A percentile compares a stretch with the other conserved stretches of the same genome.
phyloP scores from a whole-genome alignment of 176 grass and related monocot species.

The Oryza rufipogon region DNA sequence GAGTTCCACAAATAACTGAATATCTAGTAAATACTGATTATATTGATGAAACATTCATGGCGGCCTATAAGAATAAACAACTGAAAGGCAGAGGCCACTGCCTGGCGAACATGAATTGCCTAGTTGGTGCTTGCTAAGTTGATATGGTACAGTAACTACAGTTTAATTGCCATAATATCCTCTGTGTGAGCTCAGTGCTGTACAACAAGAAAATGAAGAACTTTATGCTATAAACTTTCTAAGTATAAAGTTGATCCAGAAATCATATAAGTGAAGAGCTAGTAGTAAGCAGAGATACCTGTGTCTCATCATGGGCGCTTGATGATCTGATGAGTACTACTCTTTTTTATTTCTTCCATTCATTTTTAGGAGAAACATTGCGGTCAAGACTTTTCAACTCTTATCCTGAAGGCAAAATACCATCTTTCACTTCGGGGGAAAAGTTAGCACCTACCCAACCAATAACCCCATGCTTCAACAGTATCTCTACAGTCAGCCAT shows the following conservation, averaged over 20 bases:
- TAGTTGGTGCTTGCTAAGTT: not conserved
- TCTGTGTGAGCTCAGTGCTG: not conserved
- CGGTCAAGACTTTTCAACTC: conserved; percentile 11
- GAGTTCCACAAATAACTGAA: not conserved
- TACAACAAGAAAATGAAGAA: not conserved
- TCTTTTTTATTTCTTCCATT: conserved; percentile 33
- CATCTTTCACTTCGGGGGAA: conserved; percentile 25
- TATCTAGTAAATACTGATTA: not conserved
- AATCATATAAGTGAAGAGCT: not conserved
- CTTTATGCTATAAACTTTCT: not conserved
- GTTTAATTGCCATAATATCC: not conserved
- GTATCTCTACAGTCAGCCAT: conserved; percentile 51
- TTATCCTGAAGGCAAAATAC: conserved; percentile 49
- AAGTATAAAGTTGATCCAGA: not conserved
- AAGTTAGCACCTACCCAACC: conserved; percentile 46
- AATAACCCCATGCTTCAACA: conserved; percentile 44
- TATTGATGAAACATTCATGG: not conserved
- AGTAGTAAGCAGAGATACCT: not conserved
- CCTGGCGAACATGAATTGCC: not conserved
- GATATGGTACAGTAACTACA: conserved; percentile 5
- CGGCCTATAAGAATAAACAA: not conserved
- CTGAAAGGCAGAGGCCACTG: not conserved
- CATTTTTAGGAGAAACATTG: conserved; percentile 26
- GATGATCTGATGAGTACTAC: conserved; percentile 32
- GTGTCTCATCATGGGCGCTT: conserved; percentile 39